Evolutionary conservation across 2,329 filamentous ascomycete genomes (phyloP).

Genomic region (Corynespora cassiicola): DNA sequence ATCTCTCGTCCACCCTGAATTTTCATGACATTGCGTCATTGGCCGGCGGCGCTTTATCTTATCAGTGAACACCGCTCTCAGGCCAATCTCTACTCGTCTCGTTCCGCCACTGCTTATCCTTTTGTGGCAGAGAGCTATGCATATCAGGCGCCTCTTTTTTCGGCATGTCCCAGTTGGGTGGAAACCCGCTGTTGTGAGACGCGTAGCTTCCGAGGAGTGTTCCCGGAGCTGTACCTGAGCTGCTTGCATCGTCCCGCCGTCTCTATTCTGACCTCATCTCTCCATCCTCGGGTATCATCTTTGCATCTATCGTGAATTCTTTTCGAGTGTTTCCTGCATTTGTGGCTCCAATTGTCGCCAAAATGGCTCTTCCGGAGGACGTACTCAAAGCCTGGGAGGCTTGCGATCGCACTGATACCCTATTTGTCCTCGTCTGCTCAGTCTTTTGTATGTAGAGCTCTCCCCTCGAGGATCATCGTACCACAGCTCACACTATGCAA

Average conservation of each 20-base stretch:
- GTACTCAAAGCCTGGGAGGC: conserved; percentile 55
- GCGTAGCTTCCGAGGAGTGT: conserved; percentile 13
- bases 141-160: conserved; percentile 28
- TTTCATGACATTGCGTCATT: too few relatives aligned
- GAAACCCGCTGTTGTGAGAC: conserved; percentile 9
- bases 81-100: conserved; percentile 1
- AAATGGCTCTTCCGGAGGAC: conserved; percentile 32
- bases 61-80: conserved; percentile 3
- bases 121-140: conserved; percentile 14
- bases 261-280: background rate
- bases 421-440: conserved; percentile 59
- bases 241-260: background rate
- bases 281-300: too few relatives aligned
- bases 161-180: conserved; percentile 15
- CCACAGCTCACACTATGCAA: conserved; percentile 9
- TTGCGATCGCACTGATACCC: conserved; percentile 60
- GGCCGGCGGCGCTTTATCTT: too few relatives aligned
- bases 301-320: background rate
- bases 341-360: background rate
- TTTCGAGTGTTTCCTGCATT: background rate
- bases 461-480: background rate
- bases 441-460: conserved; percentile 49
- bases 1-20: too few relatives aligned
- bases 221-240: conserved; percentile 14
- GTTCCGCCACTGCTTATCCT: conserved; percentile 15